Evolutionary conservation across 2,329 filamentous ascomycete species (phyloP).

Genomic region (Microcyclosporella mali): DNA sequence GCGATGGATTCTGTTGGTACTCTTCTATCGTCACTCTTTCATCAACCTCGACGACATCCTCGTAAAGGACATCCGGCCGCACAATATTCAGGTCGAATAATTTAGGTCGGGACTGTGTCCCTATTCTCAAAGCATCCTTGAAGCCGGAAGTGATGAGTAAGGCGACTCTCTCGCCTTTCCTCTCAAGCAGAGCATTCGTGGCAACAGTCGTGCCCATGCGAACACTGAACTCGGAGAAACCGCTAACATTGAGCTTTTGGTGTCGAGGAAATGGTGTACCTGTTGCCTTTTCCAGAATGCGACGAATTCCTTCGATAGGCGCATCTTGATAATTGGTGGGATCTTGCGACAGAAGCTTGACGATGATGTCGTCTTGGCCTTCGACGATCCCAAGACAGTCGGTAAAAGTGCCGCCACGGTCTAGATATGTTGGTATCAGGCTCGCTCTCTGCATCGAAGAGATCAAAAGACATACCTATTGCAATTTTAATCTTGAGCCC

Average conservation of each 20-base stretch:
- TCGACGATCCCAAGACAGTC: constrained; percentile 22
- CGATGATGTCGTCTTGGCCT: constrained; percentile 21
- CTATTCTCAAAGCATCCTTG: constrained; percentile 75
- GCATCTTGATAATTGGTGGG: constrained; percentile 30
- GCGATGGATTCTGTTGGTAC: constrained; percentile 55
- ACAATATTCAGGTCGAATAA: constrained; percentile 83
- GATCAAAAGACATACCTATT: constrained; percentile 3
- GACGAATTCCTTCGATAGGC: constrained; percentile 30
- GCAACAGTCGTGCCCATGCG: constrained; percentile 65
- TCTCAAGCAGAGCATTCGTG: constrained; percentile 79
- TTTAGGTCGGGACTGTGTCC: constrained; percentile 77
- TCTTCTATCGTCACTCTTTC: constrained; percentile 84
- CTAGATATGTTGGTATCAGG: constrained; percentile 1
- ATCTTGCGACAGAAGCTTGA: constrained; percentile 29
- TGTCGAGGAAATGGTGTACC: constrained; percentile 19
- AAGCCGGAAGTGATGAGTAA: constrained; percentile 81
- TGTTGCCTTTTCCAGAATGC: constrained; percentile 25
- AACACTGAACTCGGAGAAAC: constrained; percentile 18
- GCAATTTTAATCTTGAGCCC: constrained; percentile 10
- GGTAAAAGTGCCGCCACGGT: constrained; percentile 30
- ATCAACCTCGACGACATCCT: constrained; percentile 72
- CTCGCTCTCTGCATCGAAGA: background rate
- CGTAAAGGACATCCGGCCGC: constrained; percentile 78
- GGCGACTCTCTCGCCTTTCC: constrained; percentile 80
- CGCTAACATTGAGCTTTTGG: constrained; percentile 20